phyloP scores from a whole-genome alignment of 257 asterid genomes.

The Petunia secreta region DNA sequence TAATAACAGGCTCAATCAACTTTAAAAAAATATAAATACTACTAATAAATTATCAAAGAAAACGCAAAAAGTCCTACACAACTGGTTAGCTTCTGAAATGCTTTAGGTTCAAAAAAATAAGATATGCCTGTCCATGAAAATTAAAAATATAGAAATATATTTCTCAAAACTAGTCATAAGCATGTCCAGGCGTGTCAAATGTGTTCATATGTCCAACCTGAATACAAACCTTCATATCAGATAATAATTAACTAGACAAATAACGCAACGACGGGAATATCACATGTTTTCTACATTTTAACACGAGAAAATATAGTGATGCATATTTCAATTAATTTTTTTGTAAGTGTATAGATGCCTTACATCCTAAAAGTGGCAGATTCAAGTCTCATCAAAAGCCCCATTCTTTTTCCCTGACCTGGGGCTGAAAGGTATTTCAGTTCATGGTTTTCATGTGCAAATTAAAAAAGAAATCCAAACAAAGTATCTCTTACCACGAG shows the following conservation, averaged over 20 bases:
- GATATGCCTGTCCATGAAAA: not conserved
- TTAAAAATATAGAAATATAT: too few relatives aligned
- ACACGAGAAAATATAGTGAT: not conserved
- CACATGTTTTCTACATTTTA: not conserved
- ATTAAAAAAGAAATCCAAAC: conserved; percentile 8
- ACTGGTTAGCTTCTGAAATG: not conserved
- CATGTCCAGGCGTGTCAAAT: not conserved
- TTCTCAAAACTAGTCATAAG: not conserved
- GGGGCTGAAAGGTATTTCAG: not conserved
- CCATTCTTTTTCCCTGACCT: not conserved
- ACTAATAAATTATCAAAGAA: not conserved
- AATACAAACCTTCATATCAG: not conserved
- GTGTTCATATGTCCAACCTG: not conserved
- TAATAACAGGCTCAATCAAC: too few relatives aligned
- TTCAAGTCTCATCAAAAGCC: not conserved
- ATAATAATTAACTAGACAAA: not conserved
- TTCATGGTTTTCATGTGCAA: not conserved
- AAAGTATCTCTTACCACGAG: not conserved
- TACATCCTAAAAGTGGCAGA: not conserved
- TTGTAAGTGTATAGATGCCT: not conserved
- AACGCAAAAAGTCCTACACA: not conserved
- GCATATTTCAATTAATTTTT: too few relatives aligned
- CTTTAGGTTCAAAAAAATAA: not conserved
- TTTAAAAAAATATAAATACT: too few relatives aligned
- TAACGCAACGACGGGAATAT: not conserved